Evolutionary conservation across 805 yeast species (phyloP).

Genomic region (Kluyveromyces wickerhamii): DNA sequence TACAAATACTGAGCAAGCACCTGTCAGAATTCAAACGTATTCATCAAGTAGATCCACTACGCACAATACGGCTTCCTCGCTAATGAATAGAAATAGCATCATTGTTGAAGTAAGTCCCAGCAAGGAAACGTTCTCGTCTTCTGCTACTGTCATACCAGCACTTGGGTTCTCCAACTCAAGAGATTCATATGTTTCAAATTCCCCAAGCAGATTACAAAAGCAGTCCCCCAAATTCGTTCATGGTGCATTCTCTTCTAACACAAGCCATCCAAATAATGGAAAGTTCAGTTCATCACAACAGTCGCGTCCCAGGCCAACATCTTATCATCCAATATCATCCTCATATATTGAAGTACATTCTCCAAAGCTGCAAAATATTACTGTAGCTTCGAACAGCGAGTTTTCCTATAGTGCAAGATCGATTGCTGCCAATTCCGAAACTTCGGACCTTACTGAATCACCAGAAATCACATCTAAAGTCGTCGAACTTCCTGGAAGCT

Average conservation of each 20-base stretch:
- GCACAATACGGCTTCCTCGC: constrained; percentile 10
- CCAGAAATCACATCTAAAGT: not conserved
- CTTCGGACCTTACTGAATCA: too few relatives aligned
- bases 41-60: constrained; percentile 3
- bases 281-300: constrained; percentile 1
- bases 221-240: constrained; percentile 1
- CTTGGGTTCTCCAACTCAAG: not conserved
- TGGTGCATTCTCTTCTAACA: constrained; percentile 7
- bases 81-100: constrained; percentile 19
- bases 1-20: constrained; percentile 15
- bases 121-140: constrained; percentile 3
- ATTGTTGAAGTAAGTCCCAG: constrained; percentile 23
- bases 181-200: not conserved
- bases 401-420: not conserved
- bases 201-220: not conserved
- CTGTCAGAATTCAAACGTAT: constrained; percentile 6
- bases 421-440: not conserved
- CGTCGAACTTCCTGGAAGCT: not conserved
- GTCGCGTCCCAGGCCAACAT: constrained; percentile 61
- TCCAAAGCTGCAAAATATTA: not conserved
- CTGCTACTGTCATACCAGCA: not conserved
- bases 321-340: constrained; percentile 53
- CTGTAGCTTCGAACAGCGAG: not conserved
- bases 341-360: constrained; percentile 12
- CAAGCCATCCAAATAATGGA: constrained; percentile 11